A percentile compares a stretch with the other conserved stretches of the same genome.
These are phyloP conservation scores for Centaurea solstitialis DNA, from an alignment of 129 eudicot genomes.

Conservation along the genomic window DNA sequence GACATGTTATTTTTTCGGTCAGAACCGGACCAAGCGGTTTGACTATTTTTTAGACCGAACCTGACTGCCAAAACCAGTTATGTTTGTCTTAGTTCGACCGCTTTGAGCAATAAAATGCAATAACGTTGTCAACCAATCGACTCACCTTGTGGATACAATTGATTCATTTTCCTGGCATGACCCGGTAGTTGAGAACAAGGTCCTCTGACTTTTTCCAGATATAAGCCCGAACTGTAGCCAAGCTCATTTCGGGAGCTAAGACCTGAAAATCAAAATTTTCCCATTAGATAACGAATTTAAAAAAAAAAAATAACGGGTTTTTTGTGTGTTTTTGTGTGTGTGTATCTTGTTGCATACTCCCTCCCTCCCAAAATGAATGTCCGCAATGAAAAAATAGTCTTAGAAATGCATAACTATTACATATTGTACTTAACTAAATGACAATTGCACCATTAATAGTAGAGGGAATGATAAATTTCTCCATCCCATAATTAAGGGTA, in stretches of 20 bases:
- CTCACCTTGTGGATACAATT: neutral
- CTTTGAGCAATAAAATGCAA: neutral
- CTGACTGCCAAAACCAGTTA: no score
- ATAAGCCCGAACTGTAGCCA: constrained; percentile 78
- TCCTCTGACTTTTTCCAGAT: constrained; percentile 80
- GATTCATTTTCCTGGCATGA: constrained; percentile 48
- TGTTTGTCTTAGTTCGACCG: no score
- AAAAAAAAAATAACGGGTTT: neutral
- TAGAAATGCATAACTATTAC: neutral
- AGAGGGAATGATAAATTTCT: neutral
- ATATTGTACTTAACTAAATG: neutral
- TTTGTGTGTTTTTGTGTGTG: neutral
- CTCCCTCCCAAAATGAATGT: neutral
- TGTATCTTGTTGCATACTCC: neutral
- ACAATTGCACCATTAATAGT: neutral
- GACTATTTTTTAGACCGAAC: no score
- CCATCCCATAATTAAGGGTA: neutral
- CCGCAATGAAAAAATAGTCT: neutral
- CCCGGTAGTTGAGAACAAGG: constrained; percentile 66
- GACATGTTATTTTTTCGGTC: neutral
- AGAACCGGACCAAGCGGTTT: neutral
- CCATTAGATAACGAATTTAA: neutral
- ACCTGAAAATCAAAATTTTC: constrained; percentile 37
- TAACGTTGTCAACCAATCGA: neutral
- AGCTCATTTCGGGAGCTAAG: constrained; percentile 76